Conservation (phyloP, 2,329 filamentous ascomycete species). For the Tolypocladium ovalisporum region DNA sequence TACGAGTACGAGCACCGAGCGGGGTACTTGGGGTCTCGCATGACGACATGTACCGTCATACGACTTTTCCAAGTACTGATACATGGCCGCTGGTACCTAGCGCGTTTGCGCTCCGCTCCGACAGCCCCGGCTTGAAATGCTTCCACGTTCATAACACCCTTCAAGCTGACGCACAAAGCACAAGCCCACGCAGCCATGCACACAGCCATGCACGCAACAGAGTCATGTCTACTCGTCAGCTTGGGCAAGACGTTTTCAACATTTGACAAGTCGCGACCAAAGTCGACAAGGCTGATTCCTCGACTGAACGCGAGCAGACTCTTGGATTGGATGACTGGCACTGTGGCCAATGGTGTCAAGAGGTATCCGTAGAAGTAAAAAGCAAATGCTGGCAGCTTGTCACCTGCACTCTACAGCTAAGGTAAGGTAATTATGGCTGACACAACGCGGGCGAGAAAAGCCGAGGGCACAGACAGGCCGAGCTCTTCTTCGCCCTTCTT, state of each 20-base stretch:
- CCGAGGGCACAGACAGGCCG: not conserved
- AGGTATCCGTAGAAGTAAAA: too few relatives aligned
- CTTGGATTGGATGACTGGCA: not conserved
- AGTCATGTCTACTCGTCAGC: too few relatives aligned
- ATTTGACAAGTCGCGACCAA: not conserved
- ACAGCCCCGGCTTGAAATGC: slow-evolving; percentile 3
- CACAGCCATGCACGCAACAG: not conserved
- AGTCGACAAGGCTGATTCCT: not conserved
- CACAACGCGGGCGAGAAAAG: not conserved
- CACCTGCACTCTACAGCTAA: not conserved
- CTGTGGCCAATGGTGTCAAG: too few relatives aligned
- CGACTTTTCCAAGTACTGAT: slow-evolving; percentile 21
- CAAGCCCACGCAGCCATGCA: not conserved
- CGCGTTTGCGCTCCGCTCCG: not conserved
- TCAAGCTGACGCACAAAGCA: not conserved
- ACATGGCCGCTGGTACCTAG: slow-evolving; percentile 17
- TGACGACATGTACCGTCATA: slow-evolving; percentile 25
- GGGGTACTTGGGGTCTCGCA: slow-evolving; percentile 22
- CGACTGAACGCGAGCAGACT: not conserved
- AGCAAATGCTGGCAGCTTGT: not conserved
- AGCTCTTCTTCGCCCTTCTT: not conserved
- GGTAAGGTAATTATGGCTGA: not conserved
- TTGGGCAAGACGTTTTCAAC: not conserved
- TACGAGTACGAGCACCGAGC: slow-evolving; percentile 2
- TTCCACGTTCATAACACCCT: slow-evolving; percentile 1